These are phyloP conservation scores for Clarireedia hainanense DNA, from an alignment of 2,329 filamentous ascomycete genomes.

Conservation along the genomic window DNA sequence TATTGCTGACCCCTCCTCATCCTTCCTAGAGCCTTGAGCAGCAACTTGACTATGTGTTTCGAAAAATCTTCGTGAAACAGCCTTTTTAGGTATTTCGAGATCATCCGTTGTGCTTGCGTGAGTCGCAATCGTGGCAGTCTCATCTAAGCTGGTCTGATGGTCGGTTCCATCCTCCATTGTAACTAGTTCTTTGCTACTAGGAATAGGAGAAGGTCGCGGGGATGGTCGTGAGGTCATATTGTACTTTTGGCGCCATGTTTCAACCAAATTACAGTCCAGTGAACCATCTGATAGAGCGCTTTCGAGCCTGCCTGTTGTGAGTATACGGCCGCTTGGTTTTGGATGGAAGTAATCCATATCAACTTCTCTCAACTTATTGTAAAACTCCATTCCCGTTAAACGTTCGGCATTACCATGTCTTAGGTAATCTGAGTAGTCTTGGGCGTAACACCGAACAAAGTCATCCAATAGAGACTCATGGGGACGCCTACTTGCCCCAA, in stretches of 20 bases:
- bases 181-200: background rate
- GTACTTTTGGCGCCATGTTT: background rate
- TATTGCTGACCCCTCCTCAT: background rate
- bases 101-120: background rate
- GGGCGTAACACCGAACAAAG: constrained; percentile 39
- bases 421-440: constrained; percentile 29
- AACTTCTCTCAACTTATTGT: background rate
- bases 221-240: background rate
- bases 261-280: background rate
- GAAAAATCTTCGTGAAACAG: background rate
- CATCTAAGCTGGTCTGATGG: background rate
- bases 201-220: background rate
- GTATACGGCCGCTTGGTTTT: background rate
- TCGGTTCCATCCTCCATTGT: background rate
- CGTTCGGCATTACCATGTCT: background rate
- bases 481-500: constrained; percentile 31
- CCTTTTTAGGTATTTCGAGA: background rate
- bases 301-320: background rate
- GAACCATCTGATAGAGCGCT: background rate
- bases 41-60: constrained; percentile 4
- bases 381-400: background rate
- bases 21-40: background rate
- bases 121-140: background rate
- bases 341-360: background rate
- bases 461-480: constrained; percentile 44